Evolutionary conservation across 345 rosid genomes (phyloP).

Genomic region (Pugionium cornutum): DNA sequence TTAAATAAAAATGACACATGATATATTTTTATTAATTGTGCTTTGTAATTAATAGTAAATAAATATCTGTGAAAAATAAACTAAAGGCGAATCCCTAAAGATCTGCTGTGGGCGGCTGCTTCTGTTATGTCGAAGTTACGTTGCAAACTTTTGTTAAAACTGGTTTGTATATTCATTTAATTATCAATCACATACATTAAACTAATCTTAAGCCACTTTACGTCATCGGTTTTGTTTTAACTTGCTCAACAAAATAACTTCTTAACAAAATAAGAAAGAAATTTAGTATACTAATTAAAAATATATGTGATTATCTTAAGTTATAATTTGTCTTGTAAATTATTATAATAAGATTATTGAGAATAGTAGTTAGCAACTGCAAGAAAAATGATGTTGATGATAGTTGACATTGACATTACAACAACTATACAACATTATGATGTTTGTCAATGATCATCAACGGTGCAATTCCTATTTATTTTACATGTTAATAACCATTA

Average conservation of each 20-base stretch:
- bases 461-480: too few species aligned
- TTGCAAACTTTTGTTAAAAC: constrained; percentile 22
- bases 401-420: constrained; percentile 18
- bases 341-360: background rate
- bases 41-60: too few species aligned
- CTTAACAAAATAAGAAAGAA: constrained; percentile 2
- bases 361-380: constrained; percentile 9
- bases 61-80: background rate
- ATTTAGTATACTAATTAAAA: background rate
- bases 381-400: constrained; percentile 24
- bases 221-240: constrained; percentile 34
- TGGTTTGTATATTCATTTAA: background rate
- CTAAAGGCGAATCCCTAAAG: constrained; percentile 53
- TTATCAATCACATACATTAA: constrained; percentile 4
- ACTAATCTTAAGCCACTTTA: constrained; percentile 23
- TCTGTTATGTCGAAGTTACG: constrained; percentile 35
- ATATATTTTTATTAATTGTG: too few species aligned
- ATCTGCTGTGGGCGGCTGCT: constrained; percentile 52
- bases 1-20: too few species aligned
- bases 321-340: background rate
- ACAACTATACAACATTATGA: constrained; percentile 28
- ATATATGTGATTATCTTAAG: background rate
- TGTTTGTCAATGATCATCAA: constrained; percentile 33
- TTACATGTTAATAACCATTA: background rate
- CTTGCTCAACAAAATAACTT: constrained; percentile 19